Percentiles rank a stretch among this genome's conserved stretches.
Evolutionary conservation across 441 rosid genomes (phyloP).

Genomic region (Geranium incanum): DNA sequence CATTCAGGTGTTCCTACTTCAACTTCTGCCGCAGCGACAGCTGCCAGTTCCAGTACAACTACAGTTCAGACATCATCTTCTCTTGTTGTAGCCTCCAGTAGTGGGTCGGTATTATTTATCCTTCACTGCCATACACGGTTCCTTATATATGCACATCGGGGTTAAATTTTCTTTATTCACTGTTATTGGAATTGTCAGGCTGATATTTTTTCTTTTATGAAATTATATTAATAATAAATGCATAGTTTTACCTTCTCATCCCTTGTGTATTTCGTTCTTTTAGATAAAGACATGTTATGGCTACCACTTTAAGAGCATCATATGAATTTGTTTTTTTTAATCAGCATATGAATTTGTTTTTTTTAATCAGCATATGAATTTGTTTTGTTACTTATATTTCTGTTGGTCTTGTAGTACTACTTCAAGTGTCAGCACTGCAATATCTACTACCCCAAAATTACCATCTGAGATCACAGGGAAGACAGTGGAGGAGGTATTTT

Average conservation of each 20-base stretch:
- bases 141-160: neutral
- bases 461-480: slow-evolving; percentile 89
- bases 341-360: slow-evolving; percentile 6
- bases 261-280: neutral
- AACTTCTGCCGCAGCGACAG: slow-evolving; percentile 40
- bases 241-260: neutral
- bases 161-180: neutral
- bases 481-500: slow-evolving; percentile 81
- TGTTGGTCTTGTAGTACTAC: slow-evolving; percentile 39
- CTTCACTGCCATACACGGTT: neutral
- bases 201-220: neutral
- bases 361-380: neutral
- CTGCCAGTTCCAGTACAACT: slow-evolving; percentile 35
- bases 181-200: neutral
- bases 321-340: slow-evolving; percentile 4
- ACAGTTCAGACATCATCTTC: slow-evolving; percentile 44
- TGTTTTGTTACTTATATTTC: slow-evolving; percentile 16
- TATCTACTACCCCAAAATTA: slow-evolving; percentile 51
- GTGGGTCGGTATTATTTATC: slow-evolving; percentile 51
- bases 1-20: slow-evolving; percentile 47
- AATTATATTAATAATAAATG: neutral
- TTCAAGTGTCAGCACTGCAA: slow-evolving; percentile 41
- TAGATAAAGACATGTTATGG: slow-evolving; percentile 3
- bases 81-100: slow-evolving; percentile 55
- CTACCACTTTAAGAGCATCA: neutral